Conservation (phyloP, 768 basidiomycete genomes). For the Suillus hirtellus region DNA sequence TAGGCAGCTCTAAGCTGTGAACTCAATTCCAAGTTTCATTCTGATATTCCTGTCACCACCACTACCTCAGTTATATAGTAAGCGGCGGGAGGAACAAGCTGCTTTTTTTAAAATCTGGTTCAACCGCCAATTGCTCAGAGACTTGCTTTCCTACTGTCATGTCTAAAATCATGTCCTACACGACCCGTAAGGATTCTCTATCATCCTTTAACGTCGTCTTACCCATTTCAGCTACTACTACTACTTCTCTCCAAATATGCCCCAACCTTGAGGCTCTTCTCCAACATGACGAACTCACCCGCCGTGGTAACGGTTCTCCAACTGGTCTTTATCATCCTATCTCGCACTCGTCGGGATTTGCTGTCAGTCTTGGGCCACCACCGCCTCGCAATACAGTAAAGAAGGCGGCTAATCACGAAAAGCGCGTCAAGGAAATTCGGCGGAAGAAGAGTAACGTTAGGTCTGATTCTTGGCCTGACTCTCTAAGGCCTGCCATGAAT, state of each 20-base stretch:
- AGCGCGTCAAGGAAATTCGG: constrained; percentile 21
- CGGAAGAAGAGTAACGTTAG: constrained; percentile 16
- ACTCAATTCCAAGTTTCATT: constrained; percentile 7
- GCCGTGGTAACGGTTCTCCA: constrained; percentile 31
- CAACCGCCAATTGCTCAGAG: neutral
- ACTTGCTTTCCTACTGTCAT: neutral
- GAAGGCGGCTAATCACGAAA: constrained; percentile 19
- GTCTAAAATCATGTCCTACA: constrained; percentile 1
- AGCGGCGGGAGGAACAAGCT: constrained; percentile 5
- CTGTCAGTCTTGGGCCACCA: constrained; percentile 34
- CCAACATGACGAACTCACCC: constrained; percentile 55
- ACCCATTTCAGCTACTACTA: constrained; percentile 2
- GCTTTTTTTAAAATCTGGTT: neutral
- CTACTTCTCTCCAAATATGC: constrained; percentile 47
- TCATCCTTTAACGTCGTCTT: constrained; percentile 1
- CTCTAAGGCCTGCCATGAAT: constrained; percentile 15
- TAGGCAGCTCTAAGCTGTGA: neutral
- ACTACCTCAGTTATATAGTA: neutral
- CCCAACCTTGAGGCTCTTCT: constrained; percentile 61
- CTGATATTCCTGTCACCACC: constrained; percentile 1
- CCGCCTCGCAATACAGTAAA: constrained; percentile 31
- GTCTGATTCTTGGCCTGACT: constrained; percentile 28
- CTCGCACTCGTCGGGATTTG: constrained; percentile 19
- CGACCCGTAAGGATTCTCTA: constrained; percentile 1
- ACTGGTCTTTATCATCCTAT: constrained; percentile 17